Evolutionary conservation across 495 filamentous ascomycete genomes (phyloP).

Genomic region (Trichoderma virens): DNA sequence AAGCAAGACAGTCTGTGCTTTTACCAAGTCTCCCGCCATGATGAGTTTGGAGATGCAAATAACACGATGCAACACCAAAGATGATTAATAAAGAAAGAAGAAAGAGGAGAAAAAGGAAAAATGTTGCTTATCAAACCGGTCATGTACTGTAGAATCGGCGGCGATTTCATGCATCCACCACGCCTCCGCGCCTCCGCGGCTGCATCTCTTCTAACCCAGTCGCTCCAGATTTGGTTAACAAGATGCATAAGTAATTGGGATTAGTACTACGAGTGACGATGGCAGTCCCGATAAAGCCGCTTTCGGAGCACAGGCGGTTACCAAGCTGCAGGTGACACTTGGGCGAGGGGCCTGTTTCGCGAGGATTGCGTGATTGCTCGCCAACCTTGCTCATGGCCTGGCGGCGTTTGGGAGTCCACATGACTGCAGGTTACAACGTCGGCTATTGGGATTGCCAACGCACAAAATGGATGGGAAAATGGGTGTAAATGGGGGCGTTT

Average conservation of each 20-base stretch:
- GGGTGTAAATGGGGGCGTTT: not conserved
- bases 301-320: not conserved
- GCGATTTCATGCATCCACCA: too few species aligned
- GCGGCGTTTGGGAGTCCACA: not conserved
- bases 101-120: not conserved
- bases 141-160: not conserved
- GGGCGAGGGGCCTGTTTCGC: not conserved
- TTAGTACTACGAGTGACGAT: not conserved
- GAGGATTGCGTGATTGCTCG: slow-evolving; percentile 7
- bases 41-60: not conserved
- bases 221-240: not conserved
- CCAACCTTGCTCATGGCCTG: not conserved
- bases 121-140: not conserved
- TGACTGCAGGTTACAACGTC: not conserved
- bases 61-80: not conserved
- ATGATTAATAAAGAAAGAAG: not conserved
- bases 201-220: not conserved
- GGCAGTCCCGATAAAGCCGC: not conserved
- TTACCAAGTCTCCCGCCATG: not conserved
- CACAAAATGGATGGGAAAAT: not conserved
- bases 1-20: slow-evolving; percentile 34
- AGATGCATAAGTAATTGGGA: not conserved
- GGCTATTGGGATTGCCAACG: not conserved
- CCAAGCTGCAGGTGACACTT: not conserved
- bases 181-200: not conserved